Percentiles rank a stretch among this genome's conserved stretches.
Evolutionary conservation across 441 rosid genomes (phyloP).

Genomic region (Bruguiera hainesii): DNA sequence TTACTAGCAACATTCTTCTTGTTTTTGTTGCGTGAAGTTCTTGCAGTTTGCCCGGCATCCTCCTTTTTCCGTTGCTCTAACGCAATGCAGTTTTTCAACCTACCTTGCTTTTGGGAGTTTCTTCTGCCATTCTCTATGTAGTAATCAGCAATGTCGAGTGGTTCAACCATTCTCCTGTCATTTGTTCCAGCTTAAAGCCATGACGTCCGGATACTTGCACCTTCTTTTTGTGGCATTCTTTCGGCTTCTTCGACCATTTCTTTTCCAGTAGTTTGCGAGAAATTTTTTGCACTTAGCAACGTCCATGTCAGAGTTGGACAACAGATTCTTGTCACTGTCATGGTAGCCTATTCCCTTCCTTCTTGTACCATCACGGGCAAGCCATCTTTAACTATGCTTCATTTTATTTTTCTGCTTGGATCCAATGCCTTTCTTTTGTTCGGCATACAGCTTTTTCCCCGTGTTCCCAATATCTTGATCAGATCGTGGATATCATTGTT

Average conservation of each 20-base stretch:
- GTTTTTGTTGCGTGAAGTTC: background rate
- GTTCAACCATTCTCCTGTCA: slow-evolving; percentile 66
- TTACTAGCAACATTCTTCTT: slow-evolving; percentile 25
- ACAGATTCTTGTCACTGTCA: slow-evolving; percentile 40
- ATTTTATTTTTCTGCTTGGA: slow-evolving; percentile 31
- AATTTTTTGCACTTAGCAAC: slow-evolving; percentile 25
- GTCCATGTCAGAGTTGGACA: background rate
- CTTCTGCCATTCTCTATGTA: slow-evolving; percentile 20
- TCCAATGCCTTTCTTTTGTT: slow-evolving; percentile 26
- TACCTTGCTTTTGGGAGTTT: slow-evolving; percentile 31
- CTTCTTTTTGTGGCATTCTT: slow-evolving; percentile 46
- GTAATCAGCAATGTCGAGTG: slow-evolving; percentile 58
- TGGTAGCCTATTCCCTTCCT: slow-evolving; percentile 41
- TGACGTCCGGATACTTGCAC: slow-evolving; percentile 15
- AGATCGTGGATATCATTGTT: background rate
- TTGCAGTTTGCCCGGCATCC: slow-evolving; percentile 1
- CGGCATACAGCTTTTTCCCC: slow-evolving; percentile 11
- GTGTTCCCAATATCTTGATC: slow-evolving; percentile 18
- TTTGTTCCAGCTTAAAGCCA: slow-evolving; percentile 43
- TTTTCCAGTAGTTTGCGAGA: slow-evolving; percentile 44
- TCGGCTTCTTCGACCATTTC: slow-evolving; percentile 39
- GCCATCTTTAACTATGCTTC: slow-evolving; percentile 38
- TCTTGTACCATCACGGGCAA: slow-evolving; percentile 59
- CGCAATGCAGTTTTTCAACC: slow-evolving; percentile 40
- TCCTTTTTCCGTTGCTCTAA: slow-evolving; percentile 50